Evolutionary conservation across 495 filamentous ascomycete genomes (phyloP).

Genomic region (Penicillium crystallinum): DNA sequence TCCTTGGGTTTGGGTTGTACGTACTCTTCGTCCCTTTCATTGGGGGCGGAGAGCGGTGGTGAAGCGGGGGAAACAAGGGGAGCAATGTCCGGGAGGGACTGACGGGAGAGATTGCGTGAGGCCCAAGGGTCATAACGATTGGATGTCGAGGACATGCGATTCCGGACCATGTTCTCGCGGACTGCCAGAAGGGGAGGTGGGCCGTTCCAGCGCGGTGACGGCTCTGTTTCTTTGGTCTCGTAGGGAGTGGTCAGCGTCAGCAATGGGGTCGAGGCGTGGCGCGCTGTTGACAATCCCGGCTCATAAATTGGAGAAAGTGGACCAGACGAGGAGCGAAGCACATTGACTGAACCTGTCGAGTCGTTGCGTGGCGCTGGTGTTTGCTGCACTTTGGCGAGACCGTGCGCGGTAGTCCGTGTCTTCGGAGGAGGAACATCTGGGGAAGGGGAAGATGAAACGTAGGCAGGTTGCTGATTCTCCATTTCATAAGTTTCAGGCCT

Average conservation of each 20-base stretch:
- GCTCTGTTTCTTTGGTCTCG: conserved; percentile 6
- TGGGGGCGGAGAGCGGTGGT: conserved; percentile 15
- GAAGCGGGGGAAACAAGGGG: conserved; percentile 12
- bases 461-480: conserved; percentile 13
- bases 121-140: conserved; percentile 32
- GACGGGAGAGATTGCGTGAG: conserved; percentile 26
- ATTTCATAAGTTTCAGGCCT: conserved; percentile 14
- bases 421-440: conserved; percentile 9
- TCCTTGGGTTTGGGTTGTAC: conserved; percentile 1
- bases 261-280: conserved; percentile 42
- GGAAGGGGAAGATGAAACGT: conserved; percentile 1
- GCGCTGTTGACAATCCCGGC: conserved; percentile 15
- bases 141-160: conserved; percentile 37
- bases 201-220: conserved; percentile 28
- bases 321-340: conserved; percentile 3
- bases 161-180: conserved; percentile 36
- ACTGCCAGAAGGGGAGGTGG: conserved; percentile 38
- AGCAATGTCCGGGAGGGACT: conserved; percentile 13
- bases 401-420: conserved; percentile 6
- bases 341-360: conserved; percentile 16
- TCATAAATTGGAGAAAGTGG: not conserved
- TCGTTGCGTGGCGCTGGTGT: conserved; percentile 13
- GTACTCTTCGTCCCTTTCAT: conserved; percentile 29
- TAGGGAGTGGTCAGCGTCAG: conserved; percentile 29
- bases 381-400: not conserved